phyloP scores from a whole-genome alignment of 305 asterid species.

The Fraxinus dipetala region DNA sequence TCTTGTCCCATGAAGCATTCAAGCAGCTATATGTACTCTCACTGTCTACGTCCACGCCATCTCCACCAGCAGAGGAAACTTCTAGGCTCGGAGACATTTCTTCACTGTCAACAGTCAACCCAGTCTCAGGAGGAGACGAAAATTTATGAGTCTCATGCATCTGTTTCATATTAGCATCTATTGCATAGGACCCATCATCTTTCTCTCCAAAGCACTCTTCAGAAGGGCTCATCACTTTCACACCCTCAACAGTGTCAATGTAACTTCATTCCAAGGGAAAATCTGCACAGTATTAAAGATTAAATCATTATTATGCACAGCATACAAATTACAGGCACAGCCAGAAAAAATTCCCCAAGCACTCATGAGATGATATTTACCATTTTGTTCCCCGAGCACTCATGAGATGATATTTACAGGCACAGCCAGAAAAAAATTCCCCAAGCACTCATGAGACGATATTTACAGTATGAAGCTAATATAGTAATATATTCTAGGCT shows the following conservation, averaged over 20 bases:
- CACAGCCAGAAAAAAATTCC: neutral
- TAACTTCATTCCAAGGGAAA: conserved; percentile 33
- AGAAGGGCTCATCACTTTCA: conserved; percentile 21
- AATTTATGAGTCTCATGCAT: conserved; percentile 18
- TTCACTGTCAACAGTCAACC: conserved; percentile 27
- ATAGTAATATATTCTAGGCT: neutral
- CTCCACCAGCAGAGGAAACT: conserved; percentile 30
- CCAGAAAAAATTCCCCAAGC: neutral
- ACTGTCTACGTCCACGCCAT: conserved; percentile 40
- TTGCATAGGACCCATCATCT: conserved; percentile 16
- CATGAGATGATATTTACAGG: neutral
- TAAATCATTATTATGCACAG: neutral
- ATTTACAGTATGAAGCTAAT: neutral
- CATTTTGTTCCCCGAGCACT: neutral
- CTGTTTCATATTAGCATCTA: conserved; percentile 26
- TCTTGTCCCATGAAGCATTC: conserved; percentile 39
- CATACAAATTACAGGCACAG: conserved; percentile 10
- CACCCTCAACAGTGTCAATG: conserved; percentile 35
- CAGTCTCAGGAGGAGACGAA: conserved; percentile 24
- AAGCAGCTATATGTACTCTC: conserved; percentile 50
- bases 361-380: neutral
- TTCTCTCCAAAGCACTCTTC: conserved; percentile 15
- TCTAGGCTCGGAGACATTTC: conserved; percentile 29
- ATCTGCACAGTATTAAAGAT: conserved; percentile 8
- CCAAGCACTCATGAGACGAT: neutral